Evolutionary conservation across 2,329 filamentous ascomycete species (phyloP), one percentile per base, ranked within the genome.

Genomic region (Monilinia vaccinii-corymbosi): DNA sequence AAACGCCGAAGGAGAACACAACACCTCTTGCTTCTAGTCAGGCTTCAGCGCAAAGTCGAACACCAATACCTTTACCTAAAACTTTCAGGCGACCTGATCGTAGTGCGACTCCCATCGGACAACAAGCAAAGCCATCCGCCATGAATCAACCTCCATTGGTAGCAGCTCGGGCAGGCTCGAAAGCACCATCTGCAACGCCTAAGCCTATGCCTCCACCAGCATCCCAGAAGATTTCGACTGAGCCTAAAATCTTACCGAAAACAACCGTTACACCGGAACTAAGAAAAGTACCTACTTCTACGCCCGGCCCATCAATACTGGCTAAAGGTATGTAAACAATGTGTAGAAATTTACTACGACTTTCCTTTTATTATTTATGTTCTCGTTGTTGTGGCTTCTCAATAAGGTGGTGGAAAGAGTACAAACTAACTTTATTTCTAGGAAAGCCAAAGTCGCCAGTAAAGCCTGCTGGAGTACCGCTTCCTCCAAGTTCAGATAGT

Each of bases 131-230:
- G 31, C 42, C 49, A 23, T 46, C 49, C 8, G 31, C 49, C 13
- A 55, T 45, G 50, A 60, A 25, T 32, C 56, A 59, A 46, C 40
- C 56, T 13, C 47, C 56, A 28, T 45, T 59, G n/a, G n/a, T 38
- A 21, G 49, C 51, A 40, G 34, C 40, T 9, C 40, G 34, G 3
- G 18, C 25, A 21, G 45, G 25, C 13, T 60, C 57, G 2, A 11
- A 13, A 18, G 25, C 42, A 18, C 49, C 38, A 31, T 34, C 57
- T 32, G 40, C 34, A 21, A 60, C 57, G 13, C 49, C 57, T 23
- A 60, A 60, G 23, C 32, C 57, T 16, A 23, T 47, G 11, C 31
- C 32, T 23, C 31, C 18, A 13, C 28, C 40, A 16, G 36, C n/a
- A 28, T 4, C 11, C 3, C 55, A 23, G 5, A 55, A 14, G 3